A percentile compares a stretch with the other conserved stretches of the same genome.
These are phyloP conservation scores for Microstegium vimineum DNA, from an alignment of 176 grass and related monocot genomes.

Conservation along the genomic window DNA sequence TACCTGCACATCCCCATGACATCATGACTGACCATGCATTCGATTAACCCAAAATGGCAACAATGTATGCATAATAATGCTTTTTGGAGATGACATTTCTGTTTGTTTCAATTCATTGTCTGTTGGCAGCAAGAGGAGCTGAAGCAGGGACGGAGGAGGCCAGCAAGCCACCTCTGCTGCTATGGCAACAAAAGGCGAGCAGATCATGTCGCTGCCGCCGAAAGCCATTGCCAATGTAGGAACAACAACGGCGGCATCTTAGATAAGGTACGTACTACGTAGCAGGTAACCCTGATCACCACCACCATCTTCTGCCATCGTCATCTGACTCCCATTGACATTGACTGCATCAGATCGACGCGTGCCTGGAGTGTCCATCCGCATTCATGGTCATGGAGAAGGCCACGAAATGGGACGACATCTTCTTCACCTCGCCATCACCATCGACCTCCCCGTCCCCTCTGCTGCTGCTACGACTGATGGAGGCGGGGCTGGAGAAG, in stretches of 20 bases:
- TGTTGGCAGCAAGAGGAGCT: background rate
- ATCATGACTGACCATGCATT: no score
- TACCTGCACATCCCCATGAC: no score
- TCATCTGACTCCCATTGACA: no score
- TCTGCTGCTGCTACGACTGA: background rate
- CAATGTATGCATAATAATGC: background rate
- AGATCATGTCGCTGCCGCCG: background rate
- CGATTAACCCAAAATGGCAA: background rate
- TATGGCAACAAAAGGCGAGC: background rate
- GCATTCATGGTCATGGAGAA: slow-evolving; percentile 33
- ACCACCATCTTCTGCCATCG: background rate
- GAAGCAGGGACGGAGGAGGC: background rate
- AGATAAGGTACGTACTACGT: slow-evolving; percentile 25
- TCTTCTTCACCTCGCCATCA: background rate
- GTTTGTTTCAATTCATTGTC: no score
- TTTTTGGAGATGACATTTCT: background rate
- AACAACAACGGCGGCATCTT: slow-evolving; percentile 17
- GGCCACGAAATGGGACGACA: slow-evolving; percentile 53
- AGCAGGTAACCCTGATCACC: no score
- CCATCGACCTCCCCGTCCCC: background rate
- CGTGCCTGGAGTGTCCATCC: background rate
- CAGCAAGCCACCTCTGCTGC: background rate
- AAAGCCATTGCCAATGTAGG: background rate
- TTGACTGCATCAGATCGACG: slow-evolving; percentile 23
- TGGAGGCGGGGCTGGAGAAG: slow-evolving; percentile 30